Base-by-base conservation (phyloP, 768 basidiomycete species). In the Lentinula raphanica region DNA sequence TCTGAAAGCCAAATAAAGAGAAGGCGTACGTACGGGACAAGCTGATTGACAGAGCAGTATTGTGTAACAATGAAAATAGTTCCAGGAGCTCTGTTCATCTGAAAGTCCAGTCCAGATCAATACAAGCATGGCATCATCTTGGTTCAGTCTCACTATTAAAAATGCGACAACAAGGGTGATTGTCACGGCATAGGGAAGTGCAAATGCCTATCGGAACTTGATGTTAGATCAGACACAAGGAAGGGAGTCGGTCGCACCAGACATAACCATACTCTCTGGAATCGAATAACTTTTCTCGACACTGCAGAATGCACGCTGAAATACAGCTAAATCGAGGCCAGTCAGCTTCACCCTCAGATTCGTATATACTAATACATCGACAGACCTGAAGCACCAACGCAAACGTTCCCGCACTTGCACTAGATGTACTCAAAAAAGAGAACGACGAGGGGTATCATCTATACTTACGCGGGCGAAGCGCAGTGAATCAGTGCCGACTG, bases 401-500 rank as follows among this genome's bases (percentile, higher is more conserved):
- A 38, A 54, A 23, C 25, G 51, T 54, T 15, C 31, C 36, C 3
- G 51, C 29, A 27, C 31, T 27, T 19, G 51, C 51, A 38, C 51
- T 54, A 36, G 23, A 38, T 17, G 11, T 15, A 27, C 15, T 38
- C n/a, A 7, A 25, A 4, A 5, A 25, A n/a, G 6, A 15, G 1
- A 35, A 13, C 6, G 7, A 15, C 2, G 21, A 11, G 25, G 3
- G 15, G 32, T 19, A 15, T 35, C 19, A 13, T 23, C 8, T 35
- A 9, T n/a, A 66, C 73, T 36, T 45, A 73, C 73, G 74, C 53
- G 49, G 67, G 67, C 0, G 72, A 70, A 3, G 69, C 68, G n/a
- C 68, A 65, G 59, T 76, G 72, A 23, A 72, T 62, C 27, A 74
- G 59, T 5, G 67, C 66, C n/a, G 71, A 63, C 38, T 76, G 73